These are phyloP conservation scores for Magnusiomyces clavatus DNA, from an alignment of 1,139 yeast species.

Conservation along the genomic window DNA sequence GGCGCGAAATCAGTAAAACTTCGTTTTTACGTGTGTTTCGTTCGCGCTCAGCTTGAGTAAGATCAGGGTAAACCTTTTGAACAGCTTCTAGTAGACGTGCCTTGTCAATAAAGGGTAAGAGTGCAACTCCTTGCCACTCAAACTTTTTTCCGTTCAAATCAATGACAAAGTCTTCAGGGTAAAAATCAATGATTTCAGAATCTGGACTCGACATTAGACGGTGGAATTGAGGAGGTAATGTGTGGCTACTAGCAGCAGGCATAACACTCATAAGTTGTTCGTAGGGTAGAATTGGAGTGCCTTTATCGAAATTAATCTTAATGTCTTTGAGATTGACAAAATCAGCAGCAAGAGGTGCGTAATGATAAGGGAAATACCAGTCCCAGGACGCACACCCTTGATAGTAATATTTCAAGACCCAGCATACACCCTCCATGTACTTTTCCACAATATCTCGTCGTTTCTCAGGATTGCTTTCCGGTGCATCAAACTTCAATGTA, in stretches of 20 bases:
- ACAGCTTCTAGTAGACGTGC: conserved; percentile 61
- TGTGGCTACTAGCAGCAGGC: conserved; percentile 95
- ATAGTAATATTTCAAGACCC: conserved; percentile 89
- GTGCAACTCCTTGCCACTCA: conserved; percentile 93
- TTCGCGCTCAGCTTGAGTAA: conserved; percentile 60
- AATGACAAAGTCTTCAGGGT: conserved; percentile 80
- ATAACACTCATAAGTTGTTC: conserved; percentile 97
- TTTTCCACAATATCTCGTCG: conserved; percentile 57
- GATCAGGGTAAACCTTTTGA: conserved; percentile 50
- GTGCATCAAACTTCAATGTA: conserved; percentile 58
- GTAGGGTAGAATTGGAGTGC: conserved; percentile 82
- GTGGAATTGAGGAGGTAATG: conserved; percentile 75
- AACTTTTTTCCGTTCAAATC: conserved; percentile 94
- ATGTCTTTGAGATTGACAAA: conserved; percentile 54
- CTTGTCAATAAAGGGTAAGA: conserved; percentile 87
- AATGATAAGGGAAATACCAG: conserved; percentile 96
- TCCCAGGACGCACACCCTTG: conserved; percentile 99
- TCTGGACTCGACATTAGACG: conserved; percentile 73
- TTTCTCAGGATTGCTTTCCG: conserved; percentile 45
- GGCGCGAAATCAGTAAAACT: conserved; percentile 28
- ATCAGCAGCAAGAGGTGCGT: conserved; percentile 96
- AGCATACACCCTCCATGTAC: conserved; percentile 89
- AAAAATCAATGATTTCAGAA: conserved; percentile 84
- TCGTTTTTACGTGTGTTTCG: conserved; percentile 44
- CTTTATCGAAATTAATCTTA: conserved; percentile 55